Base-by-base conservation (phyloP, 1,139 yeast genomes). In the Taphrina pruni region DNA sequence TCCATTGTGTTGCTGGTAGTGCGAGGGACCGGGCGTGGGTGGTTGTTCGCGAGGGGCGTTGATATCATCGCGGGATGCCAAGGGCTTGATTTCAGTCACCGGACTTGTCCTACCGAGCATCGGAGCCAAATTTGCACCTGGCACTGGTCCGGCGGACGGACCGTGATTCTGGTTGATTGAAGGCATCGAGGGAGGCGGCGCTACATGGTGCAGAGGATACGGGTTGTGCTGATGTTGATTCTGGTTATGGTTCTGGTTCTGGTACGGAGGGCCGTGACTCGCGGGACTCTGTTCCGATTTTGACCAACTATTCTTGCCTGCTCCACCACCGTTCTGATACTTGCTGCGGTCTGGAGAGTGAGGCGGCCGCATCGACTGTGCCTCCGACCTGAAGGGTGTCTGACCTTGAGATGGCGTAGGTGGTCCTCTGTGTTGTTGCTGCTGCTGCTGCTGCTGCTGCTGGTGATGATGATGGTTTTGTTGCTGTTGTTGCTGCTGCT, bases 391-490 rank as follows among this genome's bases (percentile, higher is more conserved):
- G 62, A 46, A 58, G 1, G 62, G 43, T n/a, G 51, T 32, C 58
- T 17, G 43, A 54, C 58, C 58, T 46, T 58, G 62, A 5, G 62
- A 32, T 14, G 54, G 62, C 1, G 62, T 43, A 2, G 38, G 43
- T 11, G 62, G 62, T 6, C 51, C 54, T 39, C 60, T 21, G 20
- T 56, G 46, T 26, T 50, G 54, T 48, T 58, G 73, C 54, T 48
- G 72, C 26, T 48, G 64, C n/a, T 55, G 64, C 35, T 58, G 67
- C 35, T 52, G 60, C 36, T 41, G 60, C 20, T 55, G 67, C 21
- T 50, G 51, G 4, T 43, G 32, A 20, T 73, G 74, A 46, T 70
- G 75, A 38, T 69, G 72, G n/a, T 21, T 36, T 32, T 52, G 66
- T 41, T 38, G 66, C 50, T 60, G 58, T 14, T 41, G 66, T 45